Evolutionary conservation across 2,329 filamentous ascomycete species (phyloP), one percentile per base, ranked within the genome.

Genomic region (Microcera coccophila): DNA sequence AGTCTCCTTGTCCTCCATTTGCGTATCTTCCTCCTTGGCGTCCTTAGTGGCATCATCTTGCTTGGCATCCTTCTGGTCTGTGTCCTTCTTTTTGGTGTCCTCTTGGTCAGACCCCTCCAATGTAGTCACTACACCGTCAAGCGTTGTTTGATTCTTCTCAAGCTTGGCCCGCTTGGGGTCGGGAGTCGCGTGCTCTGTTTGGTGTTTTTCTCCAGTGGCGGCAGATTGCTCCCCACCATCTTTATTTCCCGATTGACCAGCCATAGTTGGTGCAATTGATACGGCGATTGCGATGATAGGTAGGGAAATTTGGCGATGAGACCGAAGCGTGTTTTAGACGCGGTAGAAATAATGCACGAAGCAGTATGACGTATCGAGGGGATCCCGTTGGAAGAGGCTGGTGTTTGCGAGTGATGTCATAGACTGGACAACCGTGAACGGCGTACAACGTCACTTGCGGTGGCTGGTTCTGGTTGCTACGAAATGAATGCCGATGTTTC

Each of bases 321-420:
- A 26, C 7, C 12, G 22, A 26, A 26, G 7, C 7, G 7, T 26
- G 22, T 26, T 26, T 26, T 26, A 7, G 22, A 12, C 7, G 22
- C 7, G 22, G 22, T 7, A 26, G 22, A 26, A 26, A 26, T 7
- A 12, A 26, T 26, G n/a, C n/a, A n/a, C n/a, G n/a, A n/a, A n/a
- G n/a, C n/a, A n/a, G n/a, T n/a, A n/a, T n/a, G n/a, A n/a, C n/a
- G n/a, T n/a, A n/a, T n/a, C n/a, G n/a, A n/a, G n/a, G n/a, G n/a
- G n/a, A n/a, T n/a, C n/a, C n/a, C n/a, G n/a, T n/a, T n/a, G n/a
- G n/a, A n/a, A n/a, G n/a, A n/a, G n/a, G n/a, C n/a, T n/a, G n/a
- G n/a, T n/a, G n/a, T n/a, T n/a, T n/a, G n/a, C 44, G 36, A 21
- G 53, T 57, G 54, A 57, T 57, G 54, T 57, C 54, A 57, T 57